phyloP scores from a whole-genome alignment of 2,329 filamentous ascomycete genomes.

The Sclerotinia spermophila region DNA sequence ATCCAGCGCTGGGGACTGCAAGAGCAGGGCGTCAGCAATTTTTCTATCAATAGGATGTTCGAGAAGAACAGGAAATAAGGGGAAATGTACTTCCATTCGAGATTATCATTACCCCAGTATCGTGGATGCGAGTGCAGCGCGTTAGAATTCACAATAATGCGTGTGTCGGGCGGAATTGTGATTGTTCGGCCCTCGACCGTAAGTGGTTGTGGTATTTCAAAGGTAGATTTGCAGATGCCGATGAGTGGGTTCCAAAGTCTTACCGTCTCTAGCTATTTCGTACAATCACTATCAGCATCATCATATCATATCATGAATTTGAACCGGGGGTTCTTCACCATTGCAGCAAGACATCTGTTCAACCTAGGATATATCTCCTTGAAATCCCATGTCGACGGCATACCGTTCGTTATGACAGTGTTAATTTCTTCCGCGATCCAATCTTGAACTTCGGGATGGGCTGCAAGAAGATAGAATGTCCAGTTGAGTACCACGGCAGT shows the following conservation, averaged over 20 bases:
- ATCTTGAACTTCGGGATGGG: constrained; percentile 23
- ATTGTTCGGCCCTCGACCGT: not conserved
- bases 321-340: constrained; percentile 29
- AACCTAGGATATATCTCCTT: constrained; percentile 41
- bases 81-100: not conserved
- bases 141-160: not conserved
- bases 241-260: constrained; percentile 6
- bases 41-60: not conserved
- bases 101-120: not conserved
- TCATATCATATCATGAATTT: not conserved
- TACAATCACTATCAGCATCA: not conserved
- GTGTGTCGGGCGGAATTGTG: not conserved
- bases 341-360: constrained; percentile 40
- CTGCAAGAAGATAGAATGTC: constrained; percentile 30
- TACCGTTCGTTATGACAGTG: constrained; percentile 29
- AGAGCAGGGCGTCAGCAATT: not conserved
- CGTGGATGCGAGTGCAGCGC: not conserved
- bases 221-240: constrained; percentile 7
- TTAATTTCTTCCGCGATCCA: constrained; percentile 30
- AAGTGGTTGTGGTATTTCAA: not conserved
- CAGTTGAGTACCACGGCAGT: constrained; percentile 35
- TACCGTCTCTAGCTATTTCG: not conserved
- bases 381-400: constrained; percentile 38
- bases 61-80: not conserved
- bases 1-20: not conserved